phyloP scores from a whole-genome alignment of 2,329 filamentous ascomycete species.

The Hypomyces rosellus region DNA sequence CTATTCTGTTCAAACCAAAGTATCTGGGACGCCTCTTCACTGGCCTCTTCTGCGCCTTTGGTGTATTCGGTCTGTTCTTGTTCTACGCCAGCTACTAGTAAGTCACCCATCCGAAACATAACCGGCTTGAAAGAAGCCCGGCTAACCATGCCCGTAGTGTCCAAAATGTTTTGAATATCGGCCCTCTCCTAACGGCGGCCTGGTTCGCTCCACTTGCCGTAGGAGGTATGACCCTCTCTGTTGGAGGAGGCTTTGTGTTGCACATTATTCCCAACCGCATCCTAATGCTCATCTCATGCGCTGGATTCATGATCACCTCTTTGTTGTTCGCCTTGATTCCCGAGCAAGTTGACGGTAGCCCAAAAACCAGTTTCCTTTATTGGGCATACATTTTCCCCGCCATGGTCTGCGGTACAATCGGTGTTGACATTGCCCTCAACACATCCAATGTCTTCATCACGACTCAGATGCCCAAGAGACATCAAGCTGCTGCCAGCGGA shows the following conservation, averaged over 20 bases:
- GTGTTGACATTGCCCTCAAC: slow-evolving; percentile 70
- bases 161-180: slow-evolving; percentile 51
- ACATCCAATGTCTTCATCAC: slow-evolving; percentile 74
- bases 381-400: slow-evolving; percentile 71
- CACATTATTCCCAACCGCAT: slow-evolving; percentile 58
- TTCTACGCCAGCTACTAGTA: slow-evolving; percentile 66
- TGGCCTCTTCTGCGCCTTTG: slow-evolving; percentile 61
- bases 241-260: slow-evolving; percentile 58
- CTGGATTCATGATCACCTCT: slow-evolving; percentile 51
- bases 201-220: slow-evolving; percentile 64
- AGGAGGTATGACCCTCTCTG: slow-evolving; percentile 60
- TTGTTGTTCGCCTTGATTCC: slow-evolving; percentile 62
- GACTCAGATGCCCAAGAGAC: slow-evolving; percentile 57
- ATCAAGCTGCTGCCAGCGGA: slow-evolving; percentile 66
- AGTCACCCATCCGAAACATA: slow-evolving; percentile 19
- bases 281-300: slow-evolving; percentile 54
- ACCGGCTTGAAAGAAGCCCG: not conserved
- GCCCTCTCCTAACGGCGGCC: slow-evolving; percentile 56
- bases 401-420: slow-evolving; percentile 63
- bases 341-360: slow-evolving; percentile 35
- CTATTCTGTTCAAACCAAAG: slow-evolving; percentile 61
- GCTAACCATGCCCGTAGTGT: slow-evolving; percentile 36
- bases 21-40: slow-evolving; percentile 59
- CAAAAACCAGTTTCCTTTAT: slow-evolving; percentile 36
- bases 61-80: slow-evolving; percentile 60